Evolutionary conservation across 2,329 filamentous ascomycete species (phyloP), one percentile per base, ranked within the genome.

Genomic region (Penicillium polonicum): DNA sequence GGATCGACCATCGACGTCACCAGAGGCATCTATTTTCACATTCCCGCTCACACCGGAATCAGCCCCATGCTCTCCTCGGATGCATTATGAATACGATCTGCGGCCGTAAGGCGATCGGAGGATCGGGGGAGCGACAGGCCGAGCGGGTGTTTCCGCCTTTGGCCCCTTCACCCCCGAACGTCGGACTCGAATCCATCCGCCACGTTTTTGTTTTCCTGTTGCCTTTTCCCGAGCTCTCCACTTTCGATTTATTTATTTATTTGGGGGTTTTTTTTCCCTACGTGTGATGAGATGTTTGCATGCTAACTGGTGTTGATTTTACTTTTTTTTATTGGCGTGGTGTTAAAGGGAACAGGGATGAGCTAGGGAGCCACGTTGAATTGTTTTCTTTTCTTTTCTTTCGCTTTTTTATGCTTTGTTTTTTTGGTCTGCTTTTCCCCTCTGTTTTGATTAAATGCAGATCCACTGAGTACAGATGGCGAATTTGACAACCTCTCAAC

Each of bases 31-130:
- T 36, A 64, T 74, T 48, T 70, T 73, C 56, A 68, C 69, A 19
- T 74, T 74, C 50, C 77, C 77, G 48, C 65, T 75, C 31, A 80
- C 77, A 5, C 78, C 77, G 19, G 68, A 76, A 48, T 77, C 75
- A 8, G 69, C 68, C 33, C 70, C 71, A n/a, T 72, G 72, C 58
- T 78, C 77, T 17, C 76, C 76, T 15, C 72, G 72, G 45, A 71
- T 68, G 55, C 61, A 69, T 38, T 67, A 62, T 23, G 65, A 66
- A 31, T 67, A 65, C 43, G 64, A 66, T 60, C 59, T 65, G 43
- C 62, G 58, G 36, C 31, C 48, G n/a, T 65, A 44, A 57, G 23
- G 41, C 38, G 35, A 52, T 44, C 39, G 54, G 48, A 23, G 44
- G 2, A 38, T 42, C 23, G 41, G 57, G 49, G 45, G 27, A 36